phyloP scores from a whole-genome alignment of 768 basidiomycete species.

The Naematelia aurantialba region DNA sequence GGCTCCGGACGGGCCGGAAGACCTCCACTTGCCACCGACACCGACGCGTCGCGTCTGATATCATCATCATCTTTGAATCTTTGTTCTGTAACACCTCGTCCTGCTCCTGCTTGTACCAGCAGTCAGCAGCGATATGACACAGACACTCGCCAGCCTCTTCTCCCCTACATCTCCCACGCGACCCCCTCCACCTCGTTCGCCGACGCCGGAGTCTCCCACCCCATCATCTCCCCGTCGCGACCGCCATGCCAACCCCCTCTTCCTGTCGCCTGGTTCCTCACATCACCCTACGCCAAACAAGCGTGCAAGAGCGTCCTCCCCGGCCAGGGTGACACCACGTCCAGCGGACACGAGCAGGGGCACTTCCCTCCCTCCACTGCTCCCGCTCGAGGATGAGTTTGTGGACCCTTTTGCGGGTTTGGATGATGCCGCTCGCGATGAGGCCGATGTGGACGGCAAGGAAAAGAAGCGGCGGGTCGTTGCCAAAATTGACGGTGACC shows the following conservation, averaged over 20 bases:
- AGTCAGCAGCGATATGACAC: not conserved
- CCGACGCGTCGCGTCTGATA: not conserved
- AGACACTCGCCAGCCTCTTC: not conserved
- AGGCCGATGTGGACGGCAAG: conserved; percentile 43
- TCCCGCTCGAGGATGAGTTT: conserved; percentile 2
- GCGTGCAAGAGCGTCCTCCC: not conserved
- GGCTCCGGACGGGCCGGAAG: not conserved
- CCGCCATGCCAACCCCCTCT: conserved; percentile 1
- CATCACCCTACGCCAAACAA: not conserved
- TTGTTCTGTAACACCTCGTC: not conserved
- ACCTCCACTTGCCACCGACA: too few relatives aligned
- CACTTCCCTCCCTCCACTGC: conserved; percentile 1
- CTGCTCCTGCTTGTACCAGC: not conserved
- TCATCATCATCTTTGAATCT: not conserved
- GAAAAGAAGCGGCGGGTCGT: conserved; percentile 56
- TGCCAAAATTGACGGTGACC: conserved; percentile 66
- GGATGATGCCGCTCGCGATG: not conserved
- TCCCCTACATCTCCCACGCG: not conserved
- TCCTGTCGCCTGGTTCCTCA: conserved; percentile 2
- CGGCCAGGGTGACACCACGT: not conserved
- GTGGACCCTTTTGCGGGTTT: conserved; percentile 2
- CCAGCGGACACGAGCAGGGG: not conserved
- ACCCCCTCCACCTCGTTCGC: not conserved
- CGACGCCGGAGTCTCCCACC: not conserved
- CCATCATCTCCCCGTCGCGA: conserved; percentile 1